These are phyloP conservation scores for Pyrenochaeta sp. DNA, from an alignment of 2,329 filamentous ascomycete species.

Conservation along the genomic window DNA sequence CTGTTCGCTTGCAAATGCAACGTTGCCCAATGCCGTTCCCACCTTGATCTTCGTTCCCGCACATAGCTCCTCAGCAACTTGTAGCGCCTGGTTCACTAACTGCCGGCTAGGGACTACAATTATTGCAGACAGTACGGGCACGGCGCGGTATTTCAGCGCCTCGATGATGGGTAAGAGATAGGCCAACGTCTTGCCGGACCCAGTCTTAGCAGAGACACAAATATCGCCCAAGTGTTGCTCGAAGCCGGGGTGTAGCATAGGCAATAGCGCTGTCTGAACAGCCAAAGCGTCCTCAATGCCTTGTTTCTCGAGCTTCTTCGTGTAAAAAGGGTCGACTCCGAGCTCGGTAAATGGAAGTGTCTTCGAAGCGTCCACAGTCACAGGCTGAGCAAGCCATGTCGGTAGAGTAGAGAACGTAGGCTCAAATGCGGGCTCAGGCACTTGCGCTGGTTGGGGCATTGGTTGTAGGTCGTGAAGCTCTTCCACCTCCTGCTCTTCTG, in stretches of 20 bases:
- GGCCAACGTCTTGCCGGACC: slow-evolving; percentile 93
- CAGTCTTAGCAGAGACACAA: slow-evolving; percentile 90
- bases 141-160: slow-evolving; percentile 70
- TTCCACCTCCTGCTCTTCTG: slow-evolving; percentile 29
- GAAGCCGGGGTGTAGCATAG: slow-evolving; percentile 75
- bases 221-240: slow-evolving; percentile 75
- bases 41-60: slow-evolving; percentile 78
- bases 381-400: slow-evolving; percentile 78
- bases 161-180: slow-evolving; percentile 89
- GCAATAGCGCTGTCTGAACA: slow-evolving; percentile 81
- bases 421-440: slow-evolving; percentile 64
- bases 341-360: slow-evolving; percentile 70
- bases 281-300: slow-evolving; percentile 77
- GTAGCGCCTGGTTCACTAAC: slow-evolving; percentile 84
- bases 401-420: slow-evolving; percentile 82
- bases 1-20: slow-evolving; percentile 74
- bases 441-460: slow-evolving; percentile 77
- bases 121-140: slow-evolving; percentile 76
- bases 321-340: slow-evolving; percentile 67
- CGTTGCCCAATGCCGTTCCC: slow-evolving; percentile 83
- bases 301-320: slow-evolving; percentile 70
- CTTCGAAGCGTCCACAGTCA: slow-evolving; percentile 70
- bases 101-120: slow-evolving; percentile 92
- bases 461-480: slow-evolving; percentile 78
- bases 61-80: slow-evolving; percentile 76